Evolutionary conservation across 2,329 filamentous ascomycete species (phyloP), one percentile per base, ranked within the genome.

Genomic region (Hypoxylon sp.): DNA sequence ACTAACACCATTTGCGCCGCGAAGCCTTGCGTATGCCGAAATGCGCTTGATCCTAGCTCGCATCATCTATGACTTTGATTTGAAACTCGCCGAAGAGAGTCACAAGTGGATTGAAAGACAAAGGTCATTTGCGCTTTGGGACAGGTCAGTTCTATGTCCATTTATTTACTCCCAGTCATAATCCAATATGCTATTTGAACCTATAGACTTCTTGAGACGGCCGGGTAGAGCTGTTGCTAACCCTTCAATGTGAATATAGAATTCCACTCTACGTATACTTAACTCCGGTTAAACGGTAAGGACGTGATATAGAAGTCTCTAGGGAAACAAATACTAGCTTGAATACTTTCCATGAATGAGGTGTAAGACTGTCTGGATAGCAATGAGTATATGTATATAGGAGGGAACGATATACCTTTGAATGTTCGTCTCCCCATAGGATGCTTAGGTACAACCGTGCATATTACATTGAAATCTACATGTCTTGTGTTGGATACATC

Each of bases 21-120:
- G 19, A 46, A 77, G 80, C 63, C 79, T 85, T 31, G 84, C 84
- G 0, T 83, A 83, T 50, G 79, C 79, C 3, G 84, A 87, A 71
- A 82, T 86, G 81, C 81, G 84, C 0, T 67, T 86, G 3, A 81
- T 85, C 9, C 65, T 85, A 1, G 79, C 82, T 1, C 79, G 81
- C 8, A 58, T 87, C 5, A 68, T 86, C 1, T 85, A 76, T 61
- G 79, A 81, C 19, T 86, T 86, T 62, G 83, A 86, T 50, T 67
- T 85, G 50, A 72, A 78, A 46, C 73, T 84, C 5, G 72, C 69
- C 1, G 71, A 78, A 3, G 77, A 78, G 8, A 75, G 77, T 10
- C 35, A 70, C 5, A 61, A 76, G 14, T 83, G 82, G 82, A 78
- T 81, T 3, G 62, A 72, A 17, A 68, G 70, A 11, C 80, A 81